phyloP scores from a whole-genome alignment of 106 monocot genomes.

The Amphibolis antarctica region DNA sequence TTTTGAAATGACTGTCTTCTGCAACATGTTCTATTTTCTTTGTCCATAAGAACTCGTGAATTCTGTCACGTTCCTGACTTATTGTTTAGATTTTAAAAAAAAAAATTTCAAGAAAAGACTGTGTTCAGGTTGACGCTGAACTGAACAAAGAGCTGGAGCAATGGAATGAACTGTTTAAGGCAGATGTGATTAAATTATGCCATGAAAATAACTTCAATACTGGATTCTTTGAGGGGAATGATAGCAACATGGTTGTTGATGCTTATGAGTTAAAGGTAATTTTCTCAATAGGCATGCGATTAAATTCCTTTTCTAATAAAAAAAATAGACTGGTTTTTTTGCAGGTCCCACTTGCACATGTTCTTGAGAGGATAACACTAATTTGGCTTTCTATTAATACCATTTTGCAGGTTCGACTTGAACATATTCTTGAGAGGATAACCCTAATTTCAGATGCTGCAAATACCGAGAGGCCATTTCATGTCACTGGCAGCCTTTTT shows the following conservation, averaged over 20 bases:
- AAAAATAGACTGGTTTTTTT: neutral
- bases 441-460: conserved; percentile 71
- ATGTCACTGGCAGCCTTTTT: conserved; percentile 49
- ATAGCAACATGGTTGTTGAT: conserved; percentile 49
- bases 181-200: conserved; percentile 68
- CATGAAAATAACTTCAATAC: conserved; percentile 84
- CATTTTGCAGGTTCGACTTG: conserved; percentile 73
- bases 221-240: conserved; percentile 81
- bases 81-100: neutral
- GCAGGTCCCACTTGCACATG: conserved; percentile 89
- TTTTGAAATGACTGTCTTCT: neutral
- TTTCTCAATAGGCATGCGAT: neutral
- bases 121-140: conserved; percentile 45
- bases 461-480: conserved; percentile 75
- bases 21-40: neutral
- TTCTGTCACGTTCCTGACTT: neutral
- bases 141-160: conserved; percentile 67
- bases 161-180: conserved; percentile 72
- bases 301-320: neutral
- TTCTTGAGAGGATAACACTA: conserved; percentile 73
- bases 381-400: conserved; percentile 78
- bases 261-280: conserved; percentile 95
- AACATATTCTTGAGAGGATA: conserved; percentile 91
- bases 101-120: no score
- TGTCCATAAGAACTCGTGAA: neutral